A percentile compares a stretch with the other conserved stretches of the same genome.
Evolutionary conservation across 192 early-diverging fungal species (phyloP).

Genomic region (Mortierella alpina): DNA sequence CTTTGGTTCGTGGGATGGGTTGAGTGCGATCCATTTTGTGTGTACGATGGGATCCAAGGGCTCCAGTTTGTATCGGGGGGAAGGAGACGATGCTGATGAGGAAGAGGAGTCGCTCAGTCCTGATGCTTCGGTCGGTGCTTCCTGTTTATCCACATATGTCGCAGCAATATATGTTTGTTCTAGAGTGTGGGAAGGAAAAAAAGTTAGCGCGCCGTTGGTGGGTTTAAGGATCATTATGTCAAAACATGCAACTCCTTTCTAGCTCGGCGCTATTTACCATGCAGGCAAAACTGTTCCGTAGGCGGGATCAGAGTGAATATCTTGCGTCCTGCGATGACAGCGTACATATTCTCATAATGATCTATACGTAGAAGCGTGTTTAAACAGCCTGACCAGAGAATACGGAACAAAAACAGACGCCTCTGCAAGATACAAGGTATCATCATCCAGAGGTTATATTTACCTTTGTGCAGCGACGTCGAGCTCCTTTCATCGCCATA

Average conservation of each 20-base stretch:
- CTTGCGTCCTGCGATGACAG: constrained; percentile 60
- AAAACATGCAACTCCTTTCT: no score
- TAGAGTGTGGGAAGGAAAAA: constrained; percentile 19
- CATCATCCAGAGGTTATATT: background rate
- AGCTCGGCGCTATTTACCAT: constrained; percentile 45
- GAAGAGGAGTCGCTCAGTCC: background rate
- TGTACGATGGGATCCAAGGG: constrained; percentile 42
- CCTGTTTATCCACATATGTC: constrained; percentile 32
- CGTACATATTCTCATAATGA: constrained; percentile 66
- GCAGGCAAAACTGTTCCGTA: constrained; percentile 59
- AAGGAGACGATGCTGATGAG: background rate
- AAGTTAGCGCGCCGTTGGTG: background rate
- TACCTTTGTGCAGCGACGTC: constrained; percentile 62
- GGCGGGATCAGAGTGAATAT: constrained; percentile 62
- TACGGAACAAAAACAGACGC: background rate
- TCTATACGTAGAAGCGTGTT: constrained; percentile 18
- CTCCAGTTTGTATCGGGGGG: constrained; percentile 28
- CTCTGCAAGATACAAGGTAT: background rate
- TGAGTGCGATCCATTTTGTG: constrained; percentile 60
- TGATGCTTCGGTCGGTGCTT: background rate
- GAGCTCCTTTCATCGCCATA: constrained; percentile 59
- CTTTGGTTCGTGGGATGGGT: constrained; percentile 49
- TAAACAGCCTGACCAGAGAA: background rate
- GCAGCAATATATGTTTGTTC: constrained; percentile 48
- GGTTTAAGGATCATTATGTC: background rate